Percentiles rank a stretch among this genome's conserved stretches.
Conservation (phyloP, 495 filamentous ascomycete species). For the Penicillium subrubescens region DNA sequence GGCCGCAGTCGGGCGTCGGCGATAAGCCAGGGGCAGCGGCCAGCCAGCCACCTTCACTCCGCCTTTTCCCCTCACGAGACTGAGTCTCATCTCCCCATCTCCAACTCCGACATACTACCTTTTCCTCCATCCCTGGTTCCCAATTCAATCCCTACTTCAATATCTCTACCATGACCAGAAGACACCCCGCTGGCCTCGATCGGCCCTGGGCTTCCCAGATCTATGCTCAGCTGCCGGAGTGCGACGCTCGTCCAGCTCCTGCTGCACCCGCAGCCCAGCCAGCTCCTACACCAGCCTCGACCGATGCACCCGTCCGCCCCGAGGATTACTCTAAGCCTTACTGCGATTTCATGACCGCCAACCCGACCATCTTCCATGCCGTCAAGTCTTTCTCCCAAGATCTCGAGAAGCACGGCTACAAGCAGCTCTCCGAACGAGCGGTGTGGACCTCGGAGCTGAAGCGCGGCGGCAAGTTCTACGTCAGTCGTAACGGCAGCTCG, state of each 20-base stretch:
- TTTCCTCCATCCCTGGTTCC: conserved; percentile 2
- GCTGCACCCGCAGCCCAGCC: conserved; percentile 9
- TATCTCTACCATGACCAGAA: conserved; percentile 30
- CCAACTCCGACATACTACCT: conserved; percentile 14
- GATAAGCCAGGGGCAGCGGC: conserved; percentile 26
- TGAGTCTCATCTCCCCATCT: conserved; percentile 13
- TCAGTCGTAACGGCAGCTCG: conserved; percentile 81
- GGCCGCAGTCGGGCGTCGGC: conserved; percentile 12
- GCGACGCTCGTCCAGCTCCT: conserved; percentile 6
- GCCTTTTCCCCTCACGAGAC: conserved; percentile 30
- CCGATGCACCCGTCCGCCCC: conserved; percentile 32
- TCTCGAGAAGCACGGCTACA: conserved; percentile 71
- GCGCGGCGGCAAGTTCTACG: conserved; percentile 84
- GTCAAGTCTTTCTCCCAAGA: conserved; percentile 74
- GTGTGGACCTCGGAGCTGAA: conserved; percentile 75
- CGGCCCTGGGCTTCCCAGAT: conserved; percentile 29
- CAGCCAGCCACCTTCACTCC: conserved; percentile 22
- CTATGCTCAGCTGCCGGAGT: conserved; percentile 24
- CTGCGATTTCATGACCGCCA: conserved; percentile 81
- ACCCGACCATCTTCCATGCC: conserved; percentile 91
- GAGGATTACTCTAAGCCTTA: conserved; percentile 81
- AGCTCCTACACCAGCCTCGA: conserved; percentile 16
- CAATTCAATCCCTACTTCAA: background rate
- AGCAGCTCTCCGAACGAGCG: conserved; percentile 75
- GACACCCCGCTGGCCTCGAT: conserved; percentile 25